Percentiles rank a stretch among this genome's conserved stretches.
These are phyloP conservation scores for Russula sp. DNA, from an alignment of 768 basidiomycete species.

Conservation along the genomic window DNA sequence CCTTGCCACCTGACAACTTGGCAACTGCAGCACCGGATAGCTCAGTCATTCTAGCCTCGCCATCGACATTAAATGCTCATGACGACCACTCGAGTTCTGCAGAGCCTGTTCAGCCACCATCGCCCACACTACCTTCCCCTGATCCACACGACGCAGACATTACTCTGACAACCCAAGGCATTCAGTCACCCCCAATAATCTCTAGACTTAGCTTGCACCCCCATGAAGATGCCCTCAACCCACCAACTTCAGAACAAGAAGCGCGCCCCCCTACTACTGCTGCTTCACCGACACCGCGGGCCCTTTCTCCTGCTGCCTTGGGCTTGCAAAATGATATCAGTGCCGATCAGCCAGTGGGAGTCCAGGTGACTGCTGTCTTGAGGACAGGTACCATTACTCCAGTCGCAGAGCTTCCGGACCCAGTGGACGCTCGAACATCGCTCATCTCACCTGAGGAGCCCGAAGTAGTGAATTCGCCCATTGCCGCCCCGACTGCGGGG, in stretches of 20 bases:
- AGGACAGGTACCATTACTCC: background rate
- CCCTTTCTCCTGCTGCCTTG: background rate
- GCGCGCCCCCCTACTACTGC: background rate
- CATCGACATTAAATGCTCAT: background rate
- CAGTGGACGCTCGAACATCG: background rate
- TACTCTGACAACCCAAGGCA: background rate
- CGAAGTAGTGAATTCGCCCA: background rate
- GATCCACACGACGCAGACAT: background rate
- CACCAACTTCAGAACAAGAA: background rate
- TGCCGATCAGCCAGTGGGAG: background rate
- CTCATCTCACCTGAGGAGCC: background rate
- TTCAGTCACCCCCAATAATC: background rate
- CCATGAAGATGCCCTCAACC: background rate
- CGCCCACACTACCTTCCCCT: background rate
- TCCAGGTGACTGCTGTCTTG: background rate
- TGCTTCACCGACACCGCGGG: conserved; percentile 1
- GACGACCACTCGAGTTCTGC: background rate
- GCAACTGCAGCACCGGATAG: background rate
- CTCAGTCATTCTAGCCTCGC: background rate
- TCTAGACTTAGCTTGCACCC: background rate
- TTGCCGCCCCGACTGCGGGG: background rate
- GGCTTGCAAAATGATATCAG: background rate
- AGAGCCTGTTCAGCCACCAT: background rate
- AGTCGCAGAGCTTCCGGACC: background rate
- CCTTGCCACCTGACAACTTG: background rate